Percentiles rank a stretch among this genome's conserved stretches.
Conservation (phyloP, 441 rosid genomes). For the Pelargonium exstipulatum region DNA sequence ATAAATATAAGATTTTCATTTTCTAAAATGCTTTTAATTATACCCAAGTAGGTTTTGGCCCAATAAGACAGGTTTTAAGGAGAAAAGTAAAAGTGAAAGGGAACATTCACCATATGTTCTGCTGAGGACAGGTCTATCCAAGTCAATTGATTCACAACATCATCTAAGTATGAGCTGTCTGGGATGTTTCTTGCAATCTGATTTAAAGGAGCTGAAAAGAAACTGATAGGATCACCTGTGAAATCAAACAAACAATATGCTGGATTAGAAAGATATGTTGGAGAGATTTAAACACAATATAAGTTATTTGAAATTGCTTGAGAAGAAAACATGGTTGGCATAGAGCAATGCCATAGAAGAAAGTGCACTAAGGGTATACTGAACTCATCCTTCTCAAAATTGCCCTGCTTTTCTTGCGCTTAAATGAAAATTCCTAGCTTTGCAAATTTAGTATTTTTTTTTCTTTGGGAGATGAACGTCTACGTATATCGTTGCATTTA, state of each 20-base stretch:
- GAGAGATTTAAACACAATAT: neutral
- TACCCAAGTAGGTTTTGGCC: slow-evolving; percentile 9
- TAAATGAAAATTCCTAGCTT: too few species aligned
- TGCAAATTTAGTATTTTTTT: too few species aligned
- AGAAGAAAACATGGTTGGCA: neutral
- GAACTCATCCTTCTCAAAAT: too few species aligned
- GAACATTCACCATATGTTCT: slow-evolving; percentile 42
- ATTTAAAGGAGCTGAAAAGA: slow-evolving; percentile 65
- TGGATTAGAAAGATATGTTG: neutral
- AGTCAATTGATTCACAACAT: slow-evolving; percentile 45
- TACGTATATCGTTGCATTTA: too few species aligned
- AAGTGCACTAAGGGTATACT: too few species aligned
- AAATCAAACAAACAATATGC: slow-evolving; percentile 20
- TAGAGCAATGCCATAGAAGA: too few species aligned
- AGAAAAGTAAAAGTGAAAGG: slow-evolving; percentile 13
- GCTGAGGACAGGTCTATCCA: slow-evolving; percentile 67
- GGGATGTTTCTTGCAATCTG: slow-evolving; percentile 49
- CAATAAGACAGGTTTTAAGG: neutral
- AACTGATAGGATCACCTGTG: slow-evolving; percentile 75
- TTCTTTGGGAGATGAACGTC: too few species aligned
- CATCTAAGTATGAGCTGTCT: slow-evolving; percentile 37
- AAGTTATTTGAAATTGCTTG: neutral
- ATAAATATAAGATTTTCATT: slow-evolving; percentile 11
- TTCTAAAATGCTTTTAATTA: slow-evolving; percentile 5
- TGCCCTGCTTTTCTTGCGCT: too few species aligned